Conservation (phyloP, 345 rosid species). For the Mangifera indica region DNA sequence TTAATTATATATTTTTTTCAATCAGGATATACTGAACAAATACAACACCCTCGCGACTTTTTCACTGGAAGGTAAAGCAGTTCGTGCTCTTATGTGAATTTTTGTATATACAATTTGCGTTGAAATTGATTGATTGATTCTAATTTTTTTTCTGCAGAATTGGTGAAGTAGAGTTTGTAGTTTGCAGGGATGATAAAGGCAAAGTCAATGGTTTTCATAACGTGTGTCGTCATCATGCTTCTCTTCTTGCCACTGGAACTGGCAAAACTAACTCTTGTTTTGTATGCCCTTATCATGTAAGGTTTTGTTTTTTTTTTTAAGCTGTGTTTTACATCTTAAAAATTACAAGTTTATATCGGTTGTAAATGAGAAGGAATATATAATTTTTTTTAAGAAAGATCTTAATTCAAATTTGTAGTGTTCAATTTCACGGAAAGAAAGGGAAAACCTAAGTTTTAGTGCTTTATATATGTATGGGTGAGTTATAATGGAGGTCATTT, state of each 20-base stretch:
- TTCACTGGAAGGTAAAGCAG: constrained; percentile 74
- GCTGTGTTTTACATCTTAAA: too few species aligned
- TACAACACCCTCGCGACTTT: constrained; percentile 59
- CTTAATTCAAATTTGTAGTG: too few species aligned
- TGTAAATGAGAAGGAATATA: too few species aligned
- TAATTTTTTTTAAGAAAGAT: too few species aligned
- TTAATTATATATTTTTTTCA: neutral
- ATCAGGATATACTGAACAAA: constrained; percentile 68
- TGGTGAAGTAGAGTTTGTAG: constrained; percentile 72
- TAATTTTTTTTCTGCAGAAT: constrained; percentile 36
- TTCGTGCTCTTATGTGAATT: too few species aligned
- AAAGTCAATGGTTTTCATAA: constrained; percentile 74
- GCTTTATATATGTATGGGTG: too few species aligned
- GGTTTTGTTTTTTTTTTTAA: constrained; percentile 5
- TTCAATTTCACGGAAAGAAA: too few species aligned
- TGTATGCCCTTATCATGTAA: constrained; percentile 91
- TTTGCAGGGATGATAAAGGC: constrained; percentile 71
- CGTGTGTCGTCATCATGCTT: constrained; percentile 92
- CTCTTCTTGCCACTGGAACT: constrained; percentile 71
- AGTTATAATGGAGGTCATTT: too few species aligned
- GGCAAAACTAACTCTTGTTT: constrained; percentile 70
- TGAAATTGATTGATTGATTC: neutral
- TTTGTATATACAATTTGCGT: neutral
- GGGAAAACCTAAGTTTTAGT: too few species aligned
- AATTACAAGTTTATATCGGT: too few species aligned